Conservation (phyloP, 2,329 filamentous ascomycete species). For the Trichophyton verrucosum region DNA sequence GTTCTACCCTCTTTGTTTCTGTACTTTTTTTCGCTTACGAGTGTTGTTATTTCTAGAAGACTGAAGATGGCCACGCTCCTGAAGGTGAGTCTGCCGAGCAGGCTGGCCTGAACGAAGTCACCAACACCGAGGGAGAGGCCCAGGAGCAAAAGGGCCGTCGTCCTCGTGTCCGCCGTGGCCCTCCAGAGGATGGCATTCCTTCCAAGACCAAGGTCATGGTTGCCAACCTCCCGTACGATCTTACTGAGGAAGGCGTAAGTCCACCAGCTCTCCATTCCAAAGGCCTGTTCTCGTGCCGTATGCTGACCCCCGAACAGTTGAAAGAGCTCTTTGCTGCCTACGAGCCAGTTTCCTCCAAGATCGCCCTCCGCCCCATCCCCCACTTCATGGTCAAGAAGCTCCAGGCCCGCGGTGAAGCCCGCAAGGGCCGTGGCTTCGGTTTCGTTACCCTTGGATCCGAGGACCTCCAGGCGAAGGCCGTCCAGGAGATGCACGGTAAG, state of each 20-base stretch:
- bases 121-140: slow-evolving; percentile 31
- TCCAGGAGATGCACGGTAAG: slow-evolving; percentile 97
- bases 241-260: slow-evolving; percentile 88
- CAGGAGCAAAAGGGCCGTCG: slow-evolving; percentile 32
- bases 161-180: slow-evolving; percentile 71
- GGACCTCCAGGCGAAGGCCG: slow-evolving; percentile 94
- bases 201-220: slow-evolving; percentile 99
- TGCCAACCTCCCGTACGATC: slow-evolving; percentile 95
- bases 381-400: slow-evolving; percentile 99
- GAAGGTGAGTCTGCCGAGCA: slow-evolving; percentile 41
- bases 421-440: slow-evolving; percentile 97
- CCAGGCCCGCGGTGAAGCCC: slow-evolving; percentile 90
- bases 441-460: slow-evolving; percentile 94
- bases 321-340: slow-evolving; percentile 94
- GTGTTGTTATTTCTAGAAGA: slow-evolving; percentile 8
- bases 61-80: slow-evolving; percentile 23
- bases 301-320: slow-evolving; percentile 47
- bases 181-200: slow-evolving; percentile 90
- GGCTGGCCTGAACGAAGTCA: slow-evolving; percentile 50
- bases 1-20: neutral
- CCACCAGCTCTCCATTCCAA: slow-evolving; percentile 9
- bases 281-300: neutral
- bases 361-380: slow-evolving; percentile 93
- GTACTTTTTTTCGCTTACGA: too few species aligned
- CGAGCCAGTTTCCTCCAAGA: slow-evolving; percentile 89